A percentile compares a stretch with the other conserved stretches of the same genome.
phyloP scores from a whole-genome alignment of 208 protist species.

The Kentomonas sorsogonicus region DNA sequence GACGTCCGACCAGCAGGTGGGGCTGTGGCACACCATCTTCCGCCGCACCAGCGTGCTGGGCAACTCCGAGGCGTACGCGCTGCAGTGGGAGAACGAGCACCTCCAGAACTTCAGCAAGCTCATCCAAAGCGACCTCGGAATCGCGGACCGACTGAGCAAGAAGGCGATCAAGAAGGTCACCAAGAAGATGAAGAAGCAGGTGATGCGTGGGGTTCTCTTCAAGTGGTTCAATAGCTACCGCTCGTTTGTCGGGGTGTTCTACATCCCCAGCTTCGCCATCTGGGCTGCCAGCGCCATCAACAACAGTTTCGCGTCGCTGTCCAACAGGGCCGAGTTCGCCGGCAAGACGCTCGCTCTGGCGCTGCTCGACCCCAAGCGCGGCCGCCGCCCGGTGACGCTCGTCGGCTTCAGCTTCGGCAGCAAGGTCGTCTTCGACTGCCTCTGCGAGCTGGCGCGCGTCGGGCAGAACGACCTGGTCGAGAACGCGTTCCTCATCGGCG shows the following conservation, averaged over 20 bases:
- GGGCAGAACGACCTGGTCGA: conserved; percentile 69
- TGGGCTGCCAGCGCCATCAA: conserved; percentile 81
- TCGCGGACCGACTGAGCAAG: conserved; percentile 36
- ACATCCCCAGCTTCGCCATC: conserved; percentile 70
- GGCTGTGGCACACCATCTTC: conserved; percentile 61
- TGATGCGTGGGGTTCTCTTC: conserved; percentile 60
- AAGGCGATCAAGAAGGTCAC: conserved; percentile 32
- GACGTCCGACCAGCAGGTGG: conserved; percentile 72
- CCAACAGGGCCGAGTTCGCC: conserved; percentile 61
- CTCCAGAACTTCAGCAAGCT: conserved; percentile 60
- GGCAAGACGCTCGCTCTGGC: conserved; percentile 73
- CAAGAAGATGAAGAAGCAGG: conserved; percentile 31
- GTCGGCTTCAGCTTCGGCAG: conserved; percentile 85
- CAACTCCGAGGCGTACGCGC: conserved; percentile 51
- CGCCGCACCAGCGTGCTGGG: background rate
- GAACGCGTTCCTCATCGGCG: conserved; percentile 83
- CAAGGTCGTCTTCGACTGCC: conserved; percentile 76
- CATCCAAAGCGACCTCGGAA: conserved; percentile 43
- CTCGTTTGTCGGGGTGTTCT: conserved; percentile 50
- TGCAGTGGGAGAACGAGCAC: conserved; percentile 80
- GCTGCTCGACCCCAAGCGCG: conserved; percentile 52
- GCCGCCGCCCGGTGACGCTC: conserved; percentile 79
- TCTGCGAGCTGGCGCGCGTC: conserved; percentile 54
- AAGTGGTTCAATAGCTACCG: conserved; percentile 54
- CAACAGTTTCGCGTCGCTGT: conserved; percentile 72